These are phyloP conservation scores for Wilcoxina mikolae DNA, from an alignment of 495 filamentous ascomycete species.

Conservation along the genomic window DNA sequence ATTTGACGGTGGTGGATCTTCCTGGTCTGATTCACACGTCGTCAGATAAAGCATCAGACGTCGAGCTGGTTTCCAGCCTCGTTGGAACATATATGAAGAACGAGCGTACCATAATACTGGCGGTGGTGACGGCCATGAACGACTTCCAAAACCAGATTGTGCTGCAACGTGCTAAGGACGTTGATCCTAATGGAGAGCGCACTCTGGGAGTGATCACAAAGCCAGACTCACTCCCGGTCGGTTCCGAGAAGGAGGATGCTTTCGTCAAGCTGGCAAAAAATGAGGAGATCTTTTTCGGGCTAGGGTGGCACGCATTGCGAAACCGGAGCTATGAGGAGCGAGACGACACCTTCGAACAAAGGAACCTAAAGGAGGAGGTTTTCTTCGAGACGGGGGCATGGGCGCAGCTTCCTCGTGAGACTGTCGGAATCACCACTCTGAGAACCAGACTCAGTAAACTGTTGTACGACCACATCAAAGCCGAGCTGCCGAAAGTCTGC, in stretches of 20 bases:
- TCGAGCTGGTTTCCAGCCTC: slow-evolving; percentile 33
- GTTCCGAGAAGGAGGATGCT: slow-evolving; percentile 31
- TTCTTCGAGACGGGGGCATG: too few species aligned
- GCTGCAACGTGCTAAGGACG: slow-evolving; percentile 31
- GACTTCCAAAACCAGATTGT: slow-evolving; percentile 39
- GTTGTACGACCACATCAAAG: too few species aligned
- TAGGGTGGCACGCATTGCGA: slow-evolving; percentile 39
- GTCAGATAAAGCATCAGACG: slow-evolving; percentile 31
- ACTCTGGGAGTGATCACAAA: slow-evolving; percentile 27
- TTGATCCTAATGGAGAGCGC: slow-evolving; percentile 32
- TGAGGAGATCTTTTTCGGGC: slow-evolving; percentile 33
- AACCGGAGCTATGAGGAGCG: slow-evolving; percentile 36
- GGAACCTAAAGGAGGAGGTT: too few species aligned
- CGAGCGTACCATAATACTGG: slow-evolving; percentile 37
- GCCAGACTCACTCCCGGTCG: slow-evolving; percentile 10
- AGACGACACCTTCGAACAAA: slow-evolving; percentile 22
- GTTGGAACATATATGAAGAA: slow-evolving; percentile 36
- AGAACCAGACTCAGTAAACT: too few species aligned
- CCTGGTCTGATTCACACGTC: slow-evolving; percentile 39
- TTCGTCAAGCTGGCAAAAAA: slow-evolving; percentile 36
- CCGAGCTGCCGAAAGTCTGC: too few species aligned
- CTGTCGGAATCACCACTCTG: too few species aligned
- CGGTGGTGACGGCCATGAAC: slow-evolving; percentile 38
- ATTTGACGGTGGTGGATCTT: slow-evolving; percentile 42
- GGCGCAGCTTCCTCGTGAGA: too few species aligned